Conservation (phyloP, 306 rosid genomes). For the Cicer bijugum region DNA sequence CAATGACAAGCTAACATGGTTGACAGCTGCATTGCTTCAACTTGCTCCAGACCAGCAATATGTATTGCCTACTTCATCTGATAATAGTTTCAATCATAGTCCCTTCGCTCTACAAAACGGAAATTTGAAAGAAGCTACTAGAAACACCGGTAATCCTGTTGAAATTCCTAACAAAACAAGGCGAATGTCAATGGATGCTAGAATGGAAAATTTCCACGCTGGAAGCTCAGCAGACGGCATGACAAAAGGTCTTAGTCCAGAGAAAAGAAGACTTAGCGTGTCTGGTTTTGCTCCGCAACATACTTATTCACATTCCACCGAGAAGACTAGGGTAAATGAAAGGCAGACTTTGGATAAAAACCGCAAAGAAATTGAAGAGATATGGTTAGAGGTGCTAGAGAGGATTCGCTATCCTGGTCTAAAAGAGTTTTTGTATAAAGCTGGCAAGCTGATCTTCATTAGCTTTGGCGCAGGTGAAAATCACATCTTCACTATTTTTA, state of each 20-base stretch:
- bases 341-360: slow-evolving; percentile 55
- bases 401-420: slow-evolving; percentile 68
- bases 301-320: slow-evolving; percentile 46
- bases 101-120: slow-evolving; percentile 63
- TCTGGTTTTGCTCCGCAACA: slow-evolving; percentile 60
- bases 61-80: slow-evolving; percentile 86
- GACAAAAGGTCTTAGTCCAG: slow-evolving; percentile 55
- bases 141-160: slow-evolving; percentile 56
- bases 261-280: slow-evolving; percentile 58
- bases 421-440: slow-evolving; percentile 77
- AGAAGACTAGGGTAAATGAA: slow-evolving; percentile 52
- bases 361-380: slow-evolving; percentile 69
- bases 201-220: slow-evolving; percentile 54
- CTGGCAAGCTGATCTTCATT: slow-evolving; percentile 82
- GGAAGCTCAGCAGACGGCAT: slow-evolving; percentile 61
- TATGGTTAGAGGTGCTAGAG: slow-evolving; percentile 90
- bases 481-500: slow-evolving; percentile 31
- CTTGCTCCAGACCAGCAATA: slow-evolving; percentile 98
- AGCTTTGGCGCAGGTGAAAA: slow-evolving; percentile 87
- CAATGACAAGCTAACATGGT: slow-evolving; percentile 93
- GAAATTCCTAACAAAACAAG: slow-evolving; percentile 53
- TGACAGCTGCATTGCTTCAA: slow-evolving; percentile 97
- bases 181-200: slow-evolving; percentile 59
- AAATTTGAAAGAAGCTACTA: slow-evolving; percentile 52
- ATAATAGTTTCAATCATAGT: slow-evolving; percentile 81